Evolutionary conservation across 2,329 filamentous ascomycete genomes (phyloP), one percentile per base, ranked within the genome.

Genomic region (Sclerotinia borealis): DNA sequence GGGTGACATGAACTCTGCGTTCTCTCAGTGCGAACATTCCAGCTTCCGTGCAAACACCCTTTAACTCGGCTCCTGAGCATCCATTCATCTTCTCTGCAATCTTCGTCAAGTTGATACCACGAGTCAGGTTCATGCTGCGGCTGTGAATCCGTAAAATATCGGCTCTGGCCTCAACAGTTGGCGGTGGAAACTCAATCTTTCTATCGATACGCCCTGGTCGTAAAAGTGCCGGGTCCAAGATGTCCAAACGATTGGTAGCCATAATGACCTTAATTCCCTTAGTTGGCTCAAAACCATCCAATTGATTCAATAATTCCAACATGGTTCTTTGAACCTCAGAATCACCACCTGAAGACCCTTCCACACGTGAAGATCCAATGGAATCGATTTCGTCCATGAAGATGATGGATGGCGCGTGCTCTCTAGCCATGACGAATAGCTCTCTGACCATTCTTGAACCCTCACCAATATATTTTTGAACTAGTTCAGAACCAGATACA

Each of bases 261-360:
- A 99, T 99, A 80, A 99, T 96, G 77, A 99, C 92, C 79, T 99
- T 99, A 86, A 99, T 99, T 79, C 98, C 98, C 83, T 99, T 99
- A 52, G 93, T 98, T 7, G 95, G 95, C 79, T 98, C 95, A 78
- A 99, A 99, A 58, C 95, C 95, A 75, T 99, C 95, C 65, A 99
- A 85, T 81, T 99, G 95, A 80, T 99, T 99, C 69, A 99, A 86
- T 65, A 99, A 83, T 78, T 99, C 95, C 79, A 99, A 80, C 95
- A 99, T 99, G 54, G 95, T 99, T 73, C 95, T 89, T 80, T 99
- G 95, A 60, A 99, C 95, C 78, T 99, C 95, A 1, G 93, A 97
- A 75, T 99, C 95, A 74, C 95, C 95, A 60, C 93, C 93, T 25
- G 91, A 96, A 64, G 91, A 96, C 31, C 93, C 93, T 76, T 99